Conservation (phyloP, 345 rosid genomes). For the Eucalyptus erythrocorys region DNA sequence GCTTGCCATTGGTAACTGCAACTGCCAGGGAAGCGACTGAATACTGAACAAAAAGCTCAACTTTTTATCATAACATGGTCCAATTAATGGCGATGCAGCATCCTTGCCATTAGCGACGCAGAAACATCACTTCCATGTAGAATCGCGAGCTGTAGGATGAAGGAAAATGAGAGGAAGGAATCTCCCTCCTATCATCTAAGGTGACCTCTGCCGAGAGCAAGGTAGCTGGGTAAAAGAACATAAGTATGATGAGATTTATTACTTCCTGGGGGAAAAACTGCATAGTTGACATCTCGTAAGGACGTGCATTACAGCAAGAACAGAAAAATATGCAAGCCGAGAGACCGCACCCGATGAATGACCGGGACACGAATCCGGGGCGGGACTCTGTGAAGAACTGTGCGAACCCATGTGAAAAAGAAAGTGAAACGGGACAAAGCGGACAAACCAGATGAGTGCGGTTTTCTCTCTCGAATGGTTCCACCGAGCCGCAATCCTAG, state of each 20-base stretch:
- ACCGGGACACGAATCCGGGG: background rate
- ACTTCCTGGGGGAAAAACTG: background rate
- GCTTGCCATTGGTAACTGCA: background rate
- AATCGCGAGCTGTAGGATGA: background rate
- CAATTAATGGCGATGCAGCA: background rate
- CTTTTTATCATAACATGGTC: background rate
- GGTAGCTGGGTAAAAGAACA: background rate
- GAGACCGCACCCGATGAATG: background rate
- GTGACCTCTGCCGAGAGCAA: background rate
- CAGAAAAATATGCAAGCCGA: background rate
- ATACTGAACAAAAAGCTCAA: background rate
- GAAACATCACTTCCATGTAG: background rate
- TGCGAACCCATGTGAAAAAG: constrained; percentile 38
- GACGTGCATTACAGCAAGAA: background rate
- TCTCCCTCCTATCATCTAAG: background rate
- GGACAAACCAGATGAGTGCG: constrained; percentile 35
- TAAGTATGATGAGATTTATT: background rate
- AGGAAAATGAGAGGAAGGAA: background rate
- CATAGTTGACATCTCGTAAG: background rate
- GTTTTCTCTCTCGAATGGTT: constrained; percentile 23
- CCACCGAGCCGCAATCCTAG: constrained; percentile 31
- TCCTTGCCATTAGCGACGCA: background rate
- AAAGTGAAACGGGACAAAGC: constrained; percentile 30
- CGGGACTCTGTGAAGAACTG: constrained; percentile 1
- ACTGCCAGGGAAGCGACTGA: background rate